Base-by-base conservation (phyloP, 169 alveolate species). In the Ichthyophthirius multifiliis region DNA sequence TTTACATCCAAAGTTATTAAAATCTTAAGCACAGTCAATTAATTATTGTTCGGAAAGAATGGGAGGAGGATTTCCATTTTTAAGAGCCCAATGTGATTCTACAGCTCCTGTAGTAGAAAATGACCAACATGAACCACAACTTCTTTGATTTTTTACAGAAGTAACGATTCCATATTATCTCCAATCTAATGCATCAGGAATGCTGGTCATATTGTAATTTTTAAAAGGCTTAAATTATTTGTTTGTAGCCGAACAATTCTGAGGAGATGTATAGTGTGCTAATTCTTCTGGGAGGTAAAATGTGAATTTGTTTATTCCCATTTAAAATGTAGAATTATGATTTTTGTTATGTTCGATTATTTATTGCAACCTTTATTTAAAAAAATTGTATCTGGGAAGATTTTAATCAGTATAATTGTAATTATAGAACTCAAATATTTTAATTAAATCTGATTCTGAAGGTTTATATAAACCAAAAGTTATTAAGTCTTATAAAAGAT, bases 101-200 rank as follows among this genome's bases (percentile, higher is more conserved):
- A 91, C 45, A 43, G 88, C 87, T 9, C 95, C 95, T 9, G 85
- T 87, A n/a, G 91, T 81, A 5, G 93, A 86, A 88, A 91, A 91
- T 9, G 93, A 83, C 95, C 92, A 91, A 74, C 94, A 88, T 16
- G 87, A 74, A 15, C 94, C 95, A 55, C 95, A 91, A 1, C 71
- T 16, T 34, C 91, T 91, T 83, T 90, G 88, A 62, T 84, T 65
- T 65, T 82, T 86, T 23, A 90, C 91, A 30, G 77, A 88, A n/a
- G 87, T 82, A 18, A 75, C 83, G 30, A 84, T 77, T 6, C 85
- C 85, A 47, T 76, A 47, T 10, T 84, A 83, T 78, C 91, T 81
- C 95, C 95, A 87, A 62, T 87, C 92, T 44, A 62, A 73, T 4
- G 9, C 9, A 20, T 18, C 20, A n/a, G 93, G 91, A 32, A 84